Evolutionary conservation across 2,329 filamentous ascomycete genomes (phyloP).

Genomic region (Neofusicoccum ribis): DNA sequence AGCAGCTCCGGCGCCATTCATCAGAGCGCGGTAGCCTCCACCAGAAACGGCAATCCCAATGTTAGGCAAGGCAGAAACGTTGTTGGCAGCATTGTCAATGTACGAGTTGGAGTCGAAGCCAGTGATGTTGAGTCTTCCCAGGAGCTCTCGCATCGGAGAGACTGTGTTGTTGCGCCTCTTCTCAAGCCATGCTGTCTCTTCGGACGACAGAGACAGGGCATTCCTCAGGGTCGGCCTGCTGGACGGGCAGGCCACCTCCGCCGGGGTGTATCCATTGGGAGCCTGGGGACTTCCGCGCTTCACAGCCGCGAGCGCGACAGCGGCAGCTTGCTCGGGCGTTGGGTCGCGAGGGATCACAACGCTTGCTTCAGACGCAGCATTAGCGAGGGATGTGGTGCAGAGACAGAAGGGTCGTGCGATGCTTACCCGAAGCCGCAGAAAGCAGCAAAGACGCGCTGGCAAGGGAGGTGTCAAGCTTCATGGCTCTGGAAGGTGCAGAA

Average conservation of each 20-base stretch:
- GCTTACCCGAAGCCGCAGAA: constrained; percentile 16
- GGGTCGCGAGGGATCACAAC: constrained; percentile 14
- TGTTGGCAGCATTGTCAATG: constrained; percentile 60
- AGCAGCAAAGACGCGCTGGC: constrained; percentile 11
- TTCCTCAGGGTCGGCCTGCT: constrained; percentile 67
- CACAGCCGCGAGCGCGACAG: constrained; percentile 12
- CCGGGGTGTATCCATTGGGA: constrained; percentile 71
- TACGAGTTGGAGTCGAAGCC: constrained; percentile 76
- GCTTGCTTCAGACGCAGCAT: background rate
- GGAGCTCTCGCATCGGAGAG: constrained; percentile 71
- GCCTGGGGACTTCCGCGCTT: constrained; percentile 54
- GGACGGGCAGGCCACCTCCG: constrained; percentile 66
- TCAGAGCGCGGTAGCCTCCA: constrained; percentile 82
- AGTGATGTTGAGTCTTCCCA: constrained; percentile 71
- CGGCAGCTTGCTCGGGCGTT: constrained; percentile 13
- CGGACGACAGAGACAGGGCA: constrained; percentile 62
- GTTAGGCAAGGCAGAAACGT: constrained; percentile 61
- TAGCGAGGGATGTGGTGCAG: background rate
- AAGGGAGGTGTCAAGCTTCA: constrained; percentile 12
- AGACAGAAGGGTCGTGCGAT: too few species aligned
- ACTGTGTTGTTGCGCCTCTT: constrained; percentile 72
- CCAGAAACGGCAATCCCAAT: constrained; percentile 79
- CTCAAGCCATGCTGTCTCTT: constrained; percentile 74
- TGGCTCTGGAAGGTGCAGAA: background rate
- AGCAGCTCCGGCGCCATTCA: constrained; percentile 78